Conservation (phyloP, 2,329 filamentous ascomycete genomes). For the Ophiostoma sp. region DNA sequence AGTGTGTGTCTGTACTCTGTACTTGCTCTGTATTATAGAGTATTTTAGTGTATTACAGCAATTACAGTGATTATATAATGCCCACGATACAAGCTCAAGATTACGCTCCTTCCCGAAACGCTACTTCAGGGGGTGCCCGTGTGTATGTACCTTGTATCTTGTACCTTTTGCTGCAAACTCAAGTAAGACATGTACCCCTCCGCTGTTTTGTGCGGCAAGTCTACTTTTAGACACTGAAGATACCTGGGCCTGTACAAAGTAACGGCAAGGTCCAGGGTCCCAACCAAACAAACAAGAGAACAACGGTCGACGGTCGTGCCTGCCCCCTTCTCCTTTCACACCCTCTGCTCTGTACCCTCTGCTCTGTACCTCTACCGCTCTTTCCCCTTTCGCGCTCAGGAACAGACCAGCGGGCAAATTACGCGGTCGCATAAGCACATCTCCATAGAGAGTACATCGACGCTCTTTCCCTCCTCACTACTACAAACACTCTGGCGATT, state of each 20-base stretch:
- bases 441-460: neutral
- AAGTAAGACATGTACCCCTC: constrained; percentile 3
- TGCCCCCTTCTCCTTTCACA: constrained; percentile 9
- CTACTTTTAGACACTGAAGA: neutral
- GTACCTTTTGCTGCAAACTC: neutral
- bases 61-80: neutral
- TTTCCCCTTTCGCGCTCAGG: constrained; percentile 8
- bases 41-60: neutral
- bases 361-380: neutral
- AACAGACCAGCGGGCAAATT: neutral
- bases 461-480: neutral
- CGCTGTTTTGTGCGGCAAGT: neutral
- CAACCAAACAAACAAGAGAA: constrained; percentile 3
- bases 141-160: neutral
- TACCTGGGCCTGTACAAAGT: neutral
- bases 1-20: neutral
- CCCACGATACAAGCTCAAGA: neutral
- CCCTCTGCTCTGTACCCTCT: neutral
- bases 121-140: neutral
- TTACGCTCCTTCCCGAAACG: constrained; percentile 9
- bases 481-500: neutral
- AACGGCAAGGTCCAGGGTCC: constrained; percentile 5
- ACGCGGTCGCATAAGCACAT: constrained; percentile 3
- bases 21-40: neutral
- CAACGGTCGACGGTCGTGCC: constrained; percentile 2